Evolutionary conservation across 2,329 filamentous ascomycete genomes (phyloP).

Genomic region (Albifimbria verrucaria): DNA sequence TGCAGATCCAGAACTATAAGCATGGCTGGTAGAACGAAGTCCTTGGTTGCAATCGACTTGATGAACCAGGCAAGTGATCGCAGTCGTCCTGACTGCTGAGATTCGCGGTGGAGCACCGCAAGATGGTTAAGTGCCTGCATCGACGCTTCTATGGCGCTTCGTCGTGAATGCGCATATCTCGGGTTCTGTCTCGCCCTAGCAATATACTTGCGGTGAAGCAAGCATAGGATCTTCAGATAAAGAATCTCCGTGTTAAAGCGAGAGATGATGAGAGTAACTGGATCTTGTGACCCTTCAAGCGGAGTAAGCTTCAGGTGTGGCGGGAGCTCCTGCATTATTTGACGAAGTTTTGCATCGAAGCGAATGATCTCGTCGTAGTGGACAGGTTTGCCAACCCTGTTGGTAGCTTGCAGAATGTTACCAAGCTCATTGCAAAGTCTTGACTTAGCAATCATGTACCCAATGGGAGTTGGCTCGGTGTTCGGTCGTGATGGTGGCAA

Average conservation of each 20-base stretch:
- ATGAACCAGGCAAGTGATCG: conserved; percentile 75
- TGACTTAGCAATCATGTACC: conserved; percentile 75
- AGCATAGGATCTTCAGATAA: conserved; percentile 83
- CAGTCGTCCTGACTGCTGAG: conserved; percentile 67
- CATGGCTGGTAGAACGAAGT: conserved; percentile 84
- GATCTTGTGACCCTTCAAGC: conserved; percentile 73
- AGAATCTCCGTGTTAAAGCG: conserved; percentile 81
- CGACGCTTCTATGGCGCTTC: conserved; percentile 81
- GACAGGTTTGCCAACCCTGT: conserved; percentile 50
- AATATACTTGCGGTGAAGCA: conserved; percentile 86
- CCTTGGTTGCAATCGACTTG: conserved; percentile 73
- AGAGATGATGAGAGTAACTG: conserved; percentile 81
- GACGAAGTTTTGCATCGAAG: conserved; percentile 59
- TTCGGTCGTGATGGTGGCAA: conserved; percentile 65
- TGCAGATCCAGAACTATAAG: conserved; percentile 81
- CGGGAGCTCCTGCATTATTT: conserved; percentile 65
- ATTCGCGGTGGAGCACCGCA: conserved; percentile 70
- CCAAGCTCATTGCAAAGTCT: conserved; percentile 67
- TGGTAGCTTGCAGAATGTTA: conserved; percentile 65
- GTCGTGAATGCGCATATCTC: conserved; percentile 79
- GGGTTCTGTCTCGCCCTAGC: conserved; percentile 73
- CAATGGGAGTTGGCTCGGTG: conserved; percentile 70
- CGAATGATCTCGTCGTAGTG: conserved; percentile 64
- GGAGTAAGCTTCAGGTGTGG: conserved; percentile 74
- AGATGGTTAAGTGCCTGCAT: conserved; percentile 79